These are phyloP conservation scores for Candida caryicola DNA, from an alignment of 805 yeast genomes.

Conservation along the genomic window DNA sequence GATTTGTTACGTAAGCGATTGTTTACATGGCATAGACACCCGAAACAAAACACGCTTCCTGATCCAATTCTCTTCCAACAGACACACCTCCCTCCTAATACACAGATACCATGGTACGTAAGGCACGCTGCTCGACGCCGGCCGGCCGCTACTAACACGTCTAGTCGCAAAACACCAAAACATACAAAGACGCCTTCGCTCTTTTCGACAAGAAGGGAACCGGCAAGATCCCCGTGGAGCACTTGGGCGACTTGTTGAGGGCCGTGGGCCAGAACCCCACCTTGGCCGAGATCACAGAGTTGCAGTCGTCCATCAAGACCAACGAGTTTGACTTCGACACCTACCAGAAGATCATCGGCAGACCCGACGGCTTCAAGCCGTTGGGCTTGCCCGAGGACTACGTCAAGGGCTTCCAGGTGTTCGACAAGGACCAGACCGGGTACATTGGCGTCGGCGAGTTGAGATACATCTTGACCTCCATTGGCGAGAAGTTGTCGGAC, in stretches of 20 bases:
- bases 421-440: conserved; percentile 94
- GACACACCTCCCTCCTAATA: background rate
- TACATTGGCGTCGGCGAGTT: conserved; percentile 96
- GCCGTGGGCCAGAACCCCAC: conserved; percentile 99
- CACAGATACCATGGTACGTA: background rate
- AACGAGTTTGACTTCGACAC: conserved; percentile 69
- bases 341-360: conserved; percentile 70
- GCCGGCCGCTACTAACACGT: too few relatives aligned
- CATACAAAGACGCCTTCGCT: conserved; percentile 89
- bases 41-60: background rate
- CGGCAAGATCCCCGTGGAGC: conserved; percentile 80
- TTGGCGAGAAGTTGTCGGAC: conserved; percentile 91
- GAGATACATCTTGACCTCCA: conserved; percentile 88
- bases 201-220: conserved; percentile 95
- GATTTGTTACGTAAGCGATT: background rate
- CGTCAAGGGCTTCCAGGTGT: conserved; percentile 89
- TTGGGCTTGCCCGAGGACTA: conserved; percentile 89
- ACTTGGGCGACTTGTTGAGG: conserved; percentile 88
- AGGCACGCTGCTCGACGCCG: too few relatives aligned
- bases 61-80: background rate
- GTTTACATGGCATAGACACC: conserved; percentile 1
- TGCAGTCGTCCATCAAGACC: conserved; percentile 40
- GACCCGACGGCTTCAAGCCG: conserved; percentile 86
- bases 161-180: conserved; percentile 44
- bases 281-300: conserved; percentile 69